Percentiles rank a stretch among this genome's conserved stretches.
These are phyloP conservation scores for Fusarium sp. DNA, from an alignment of 2,329 filamentous ascomycete species.

Conservation along the genomic window DNA sequence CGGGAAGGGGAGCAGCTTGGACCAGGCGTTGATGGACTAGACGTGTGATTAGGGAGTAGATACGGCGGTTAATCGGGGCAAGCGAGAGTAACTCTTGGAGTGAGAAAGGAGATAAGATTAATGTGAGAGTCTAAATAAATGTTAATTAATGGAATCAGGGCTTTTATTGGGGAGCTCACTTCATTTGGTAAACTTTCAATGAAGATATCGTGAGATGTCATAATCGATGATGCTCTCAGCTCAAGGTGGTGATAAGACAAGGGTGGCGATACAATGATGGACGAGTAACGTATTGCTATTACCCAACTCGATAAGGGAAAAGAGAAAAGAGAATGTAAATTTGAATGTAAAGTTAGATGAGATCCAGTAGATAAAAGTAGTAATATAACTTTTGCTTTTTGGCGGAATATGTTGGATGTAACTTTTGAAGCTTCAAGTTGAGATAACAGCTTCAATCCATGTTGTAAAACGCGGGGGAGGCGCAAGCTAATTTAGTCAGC, in stretches of 20 bases:
- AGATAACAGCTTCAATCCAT: slow-evolving; percentile 19
- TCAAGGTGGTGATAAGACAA: background rate
- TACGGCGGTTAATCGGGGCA: slow-evolving; percentile 68
- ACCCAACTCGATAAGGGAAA: background rate
- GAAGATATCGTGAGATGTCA: slow-evolving; percentile 15
- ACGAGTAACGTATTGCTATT: too few species aligned
- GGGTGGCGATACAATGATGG: background rate
- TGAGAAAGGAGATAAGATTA: slow-evolving; percentile 55
- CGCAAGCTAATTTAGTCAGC: slow-evolving; percentile 37
- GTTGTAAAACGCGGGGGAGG: slow-evolving; percentile 32
- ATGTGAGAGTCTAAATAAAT: slow-evolving; percentile 17
- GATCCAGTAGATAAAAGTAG: background rate
- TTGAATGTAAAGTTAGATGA: too few species aligned
- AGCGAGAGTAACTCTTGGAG: slow-evolving; percentile 66
- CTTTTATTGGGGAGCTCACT: background rate
- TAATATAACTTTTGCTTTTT: background rate
- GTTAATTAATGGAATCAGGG: background rate
- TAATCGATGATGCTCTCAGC: background rate
- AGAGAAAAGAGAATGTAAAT: fast-evolving
- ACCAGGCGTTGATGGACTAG: slow-evolving; percentile 74
- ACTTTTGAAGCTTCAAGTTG: slow-evolving; percentile 15
- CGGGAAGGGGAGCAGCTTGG: slow-evolving; percentile 40
- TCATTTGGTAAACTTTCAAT: slow-evolving; percentile 35
- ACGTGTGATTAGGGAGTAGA: slow-evolving; percentile 71
- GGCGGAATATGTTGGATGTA: background rate